Evolutionary conservation across 2,329 filamentous ascomycete species (phyloP).

Genomic region (Exophiala oligosperma): DNA sequence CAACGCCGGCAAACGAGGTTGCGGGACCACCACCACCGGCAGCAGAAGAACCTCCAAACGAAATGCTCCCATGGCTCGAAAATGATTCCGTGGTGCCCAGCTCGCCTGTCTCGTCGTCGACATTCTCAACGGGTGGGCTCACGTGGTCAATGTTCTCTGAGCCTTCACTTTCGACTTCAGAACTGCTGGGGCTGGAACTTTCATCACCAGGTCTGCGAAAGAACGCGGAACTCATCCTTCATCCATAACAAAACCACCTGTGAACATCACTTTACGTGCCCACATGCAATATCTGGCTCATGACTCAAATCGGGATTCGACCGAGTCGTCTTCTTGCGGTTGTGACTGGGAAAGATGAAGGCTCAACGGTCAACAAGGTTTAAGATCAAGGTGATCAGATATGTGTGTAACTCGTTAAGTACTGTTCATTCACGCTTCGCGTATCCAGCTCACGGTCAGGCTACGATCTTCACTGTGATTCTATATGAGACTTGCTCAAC

Average conservation of each 20-base stretch:
- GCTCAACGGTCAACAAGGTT: no score
- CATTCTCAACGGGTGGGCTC: conserved; percentile 1
- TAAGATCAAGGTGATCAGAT: no score
- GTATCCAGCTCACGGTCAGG: no score
- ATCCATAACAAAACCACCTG: neutral
- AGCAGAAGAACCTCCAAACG: conserved; percentile 17
- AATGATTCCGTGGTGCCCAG: conserved; percentile 24
- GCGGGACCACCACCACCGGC: neutral
- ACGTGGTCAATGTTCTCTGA: conserved; percentile 7
- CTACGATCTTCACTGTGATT: no score
- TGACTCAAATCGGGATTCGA: no score
- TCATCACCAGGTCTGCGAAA: conserved; percentile 24
- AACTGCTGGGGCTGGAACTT: conserved; percentile 18
- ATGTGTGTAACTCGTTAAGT: no score
- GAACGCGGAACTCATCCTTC: conserved; percentile 24
- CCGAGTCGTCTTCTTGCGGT: no score
- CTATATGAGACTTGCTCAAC: no score
- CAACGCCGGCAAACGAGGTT: conserved; percentile 7
- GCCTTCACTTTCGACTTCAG: conserved; percentile 11
- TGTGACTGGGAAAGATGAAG: no score
- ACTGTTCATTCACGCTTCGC: no score
- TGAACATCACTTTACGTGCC: no score
- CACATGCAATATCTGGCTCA: no score
- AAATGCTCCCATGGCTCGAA: conserved; percentile 22
- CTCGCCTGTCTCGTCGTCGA: conserved; percentile 11